These are phyloP conservation scores for Leccinellum rugosiceps DNA, from an alignment of 768 basidiomycete species.

Conservation along the genomic window DNA sequence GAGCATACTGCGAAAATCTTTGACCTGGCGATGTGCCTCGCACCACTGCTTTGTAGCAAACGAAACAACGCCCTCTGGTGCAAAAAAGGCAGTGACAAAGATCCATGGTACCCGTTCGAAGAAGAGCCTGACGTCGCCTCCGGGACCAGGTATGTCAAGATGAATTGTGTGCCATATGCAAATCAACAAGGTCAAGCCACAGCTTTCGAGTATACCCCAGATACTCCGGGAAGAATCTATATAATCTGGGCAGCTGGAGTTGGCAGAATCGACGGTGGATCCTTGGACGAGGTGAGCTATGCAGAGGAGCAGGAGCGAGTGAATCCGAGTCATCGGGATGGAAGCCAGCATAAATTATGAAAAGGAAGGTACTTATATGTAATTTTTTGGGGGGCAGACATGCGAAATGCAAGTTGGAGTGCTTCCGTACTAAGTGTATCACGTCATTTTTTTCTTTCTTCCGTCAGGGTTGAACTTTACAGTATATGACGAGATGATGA, in stretches of 20 bases:
- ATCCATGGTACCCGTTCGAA: background rate
- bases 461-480: too few species aligned
- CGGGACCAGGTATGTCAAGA: background rate
- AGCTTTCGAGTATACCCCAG: background rate
- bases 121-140: background rate
- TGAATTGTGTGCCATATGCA: background rate
- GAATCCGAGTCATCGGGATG: background rate
- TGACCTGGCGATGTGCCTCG: background rate
- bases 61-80: background rate
- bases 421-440: too few species aligned
- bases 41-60: background rate
- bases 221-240: background rate
- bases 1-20: background rate
- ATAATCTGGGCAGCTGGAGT: background rate
- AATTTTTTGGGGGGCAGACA: too few species aligned
- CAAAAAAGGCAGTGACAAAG: background rate
- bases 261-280: background rate
- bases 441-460: too few species aligned
- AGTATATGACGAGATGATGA: too few species aligned
- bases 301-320: background rate
- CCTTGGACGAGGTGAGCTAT: background rate
- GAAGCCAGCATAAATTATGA: background rate
- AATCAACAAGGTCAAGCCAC: background rate
- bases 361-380: too few species aligned
- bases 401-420: too few species aligned